Evolutionary conservation across 192 early-diverging fungal genomes (phyloP), one percentile per base, ranked within the genome.

Genomic region (Gamsiella multidivaricata): DNA sequence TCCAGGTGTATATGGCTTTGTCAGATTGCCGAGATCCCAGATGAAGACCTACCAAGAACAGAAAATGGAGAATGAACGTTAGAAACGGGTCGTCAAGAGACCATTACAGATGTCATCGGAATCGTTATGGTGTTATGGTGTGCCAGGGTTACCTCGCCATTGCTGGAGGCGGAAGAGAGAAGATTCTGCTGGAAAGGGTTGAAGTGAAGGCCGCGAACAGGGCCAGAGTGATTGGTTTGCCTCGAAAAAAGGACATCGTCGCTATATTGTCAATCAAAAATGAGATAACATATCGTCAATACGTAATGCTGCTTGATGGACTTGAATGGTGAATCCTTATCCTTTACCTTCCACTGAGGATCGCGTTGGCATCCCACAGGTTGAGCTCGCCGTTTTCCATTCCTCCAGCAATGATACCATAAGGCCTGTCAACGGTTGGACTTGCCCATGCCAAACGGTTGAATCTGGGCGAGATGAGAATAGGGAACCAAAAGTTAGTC

Each of bases 321-420:
- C 22, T 49, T 8, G 22, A 0, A 49, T 22, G 46, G 46, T 20
- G 46, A 8, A 7, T 46, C n/a, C 45, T 46, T 46, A 18, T 10
- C 45, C n/a, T n/a, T 46, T 81, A 81, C 43, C 87, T 85, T 60
- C 87, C 88, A 47, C 85, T 87, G 12, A 96, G 70, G 52, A 98
- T 91, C 28, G 85, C 84, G 20, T 80, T 67, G 9, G 95, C 89
- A 80, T 96, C 88, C 95, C 95, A 99, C 28, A 98, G 69, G 32
- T 88, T 83, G 50, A 99, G 81, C 69, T 96, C 95, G 37, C 97
- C 96, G 82, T 92, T 96, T 79, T 97, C 96, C 86, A 97, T 88
- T 22, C 97, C 97, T 63, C 94, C 94, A 5, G 95, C 97, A 61
- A 99, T 81, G 12, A 97, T 83, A 51, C 97, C 95, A 46, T 88